A percentile compares a stretch with the other conserved stretches of the same genome.
These are phyloP conservation scores for Sporisorium reilianum DNA, from an alignment of 1,284 basidiomycete species.

Conservation along the genomic window DNA sequence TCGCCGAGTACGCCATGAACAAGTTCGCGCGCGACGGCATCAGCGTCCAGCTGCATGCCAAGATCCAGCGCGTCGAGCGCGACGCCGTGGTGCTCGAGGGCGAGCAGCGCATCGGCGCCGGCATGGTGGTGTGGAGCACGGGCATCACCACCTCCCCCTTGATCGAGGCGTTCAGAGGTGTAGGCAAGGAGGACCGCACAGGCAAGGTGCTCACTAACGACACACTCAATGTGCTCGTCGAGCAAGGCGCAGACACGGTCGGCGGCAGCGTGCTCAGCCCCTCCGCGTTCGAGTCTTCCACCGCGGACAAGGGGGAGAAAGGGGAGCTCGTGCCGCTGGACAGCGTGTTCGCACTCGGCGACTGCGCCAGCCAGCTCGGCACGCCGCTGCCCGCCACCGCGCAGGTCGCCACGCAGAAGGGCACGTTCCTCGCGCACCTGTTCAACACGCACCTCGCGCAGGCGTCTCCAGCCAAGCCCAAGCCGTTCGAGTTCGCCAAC, in stretches of 20 bases:
- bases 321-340: neutral
- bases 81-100: conserved; percentile 12
- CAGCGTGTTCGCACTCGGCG: conserved; percentile 74
- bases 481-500: conserved; percentile 77
- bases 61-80: conserved; percentile 33
- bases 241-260: neutral
- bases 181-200: conserved; percentile 77
- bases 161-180: conserved; percentile 74
- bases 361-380: conserved; percentile 76
- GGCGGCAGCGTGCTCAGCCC: conserved; percentile 9
- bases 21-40: conserved; percentile 58
- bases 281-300: neutral
- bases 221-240: conserved; percentile 27
- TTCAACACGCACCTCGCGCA: conserved; percentile 39
- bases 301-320: neutral
- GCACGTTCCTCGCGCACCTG: conserved; percentile 52
- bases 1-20: conserved; percentile 60
- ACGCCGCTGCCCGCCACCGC: conserved; percentile 67
- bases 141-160: conserved; percentile 84
- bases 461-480: neutral
- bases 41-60: conserved; percentile 25
- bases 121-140: conserved; percentile 85
- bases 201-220: conserved; percentile 73
- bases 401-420: conserved; percentile 69
- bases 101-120: conserved; percentile 63